phyloP scores from a whole-genome alignment of 1,284 basidiomycete genomes.

The Ganoderma meredithae region DNA sequence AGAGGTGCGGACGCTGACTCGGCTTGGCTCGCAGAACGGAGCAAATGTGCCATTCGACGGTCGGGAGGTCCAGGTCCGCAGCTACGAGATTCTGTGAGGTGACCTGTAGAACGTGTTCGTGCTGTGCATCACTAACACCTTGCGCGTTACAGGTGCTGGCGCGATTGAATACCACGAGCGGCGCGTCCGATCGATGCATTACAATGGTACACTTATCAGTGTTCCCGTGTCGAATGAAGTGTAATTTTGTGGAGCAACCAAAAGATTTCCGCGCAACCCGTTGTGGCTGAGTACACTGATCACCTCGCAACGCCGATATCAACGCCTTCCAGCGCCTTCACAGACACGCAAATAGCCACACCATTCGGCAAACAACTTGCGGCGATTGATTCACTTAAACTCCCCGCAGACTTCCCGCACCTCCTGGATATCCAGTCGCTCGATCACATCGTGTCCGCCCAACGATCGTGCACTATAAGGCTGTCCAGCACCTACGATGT shows the following conservation, averaged over 20 bases:
- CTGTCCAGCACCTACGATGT: background rate
- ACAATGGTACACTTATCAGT: background rate
- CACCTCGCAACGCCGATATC: background rate
- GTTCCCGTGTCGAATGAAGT: background rate
- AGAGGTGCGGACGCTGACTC: background rate
- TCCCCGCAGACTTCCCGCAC: background rate
- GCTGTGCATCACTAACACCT: background rate
- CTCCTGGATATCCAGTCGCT: background rate
- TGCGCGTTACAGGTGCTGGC: constrained; percentile 3
- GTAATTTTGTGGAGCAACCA: background rate
- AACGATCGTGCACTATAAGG: background rate
- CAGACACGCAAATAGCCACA: background rate
- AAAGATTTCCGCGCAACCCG: background rate
- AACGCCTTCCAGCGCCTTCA: background rate
- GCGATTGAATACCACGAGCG: background rate
- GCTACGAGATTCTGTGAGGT: constrained; percentile 11
- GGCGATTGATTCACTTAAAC: background rate
- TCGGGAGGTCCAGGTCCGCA: background rate
- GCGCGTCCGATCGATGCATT: background rate
- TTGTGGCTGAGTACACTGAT: constrained; percentile 1
- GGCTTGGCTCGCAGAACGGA: background rate
- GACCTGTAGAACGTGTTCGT: background rate
- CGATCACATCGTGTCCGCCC: background rate
- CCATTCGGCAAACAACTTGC: background rate
- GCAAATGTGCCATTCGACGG: constrained; percentile 1